Base-by-base conservation (phyloP, 1,284 basidiomycete species). In the Pseudomicrostroma phylloplanum region DNA sequence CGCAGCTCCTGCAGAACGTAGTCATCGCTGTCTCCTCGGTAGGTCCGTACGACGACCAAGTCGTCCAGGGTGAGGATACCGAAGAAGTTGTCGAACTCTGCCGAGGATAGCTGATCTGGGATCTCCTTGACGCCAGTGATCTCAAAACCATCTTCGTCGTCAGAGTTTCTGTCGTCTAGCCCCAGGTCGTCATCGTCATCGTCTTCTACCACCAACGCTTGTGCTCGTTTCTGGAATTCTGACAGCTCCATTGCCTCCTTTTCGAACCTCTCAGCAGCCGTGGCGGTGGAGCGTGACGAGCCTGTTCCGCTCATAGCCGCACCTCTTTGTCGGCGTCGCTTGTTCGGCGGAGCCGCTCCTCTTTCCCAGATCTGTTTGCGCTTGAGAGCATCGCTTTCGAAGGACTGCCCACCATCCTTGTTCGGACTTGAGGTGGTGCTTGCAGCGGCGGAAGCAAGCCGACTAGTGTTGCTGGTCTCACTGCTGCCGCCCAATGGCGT, bases 1-100 rank as follows among this genome's bases (percentile, higher is more conserved):
- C 89, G 84, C 1, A 97, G 83, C 78, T 98, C 94, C 60, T 88
- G 86, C 36, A 98, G 82, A 56, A 96, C 81, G 48, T 87, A 85
- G 78, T 98, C 94, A 73, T 99, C 94, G 6, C 89, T 87, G 72
- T 97, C 94, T 54, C 92, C 92, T 0, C 89, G 87, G 74, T 94
- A 98, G 0, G 90, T 85, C 0, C 92, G 86, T 26, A 98, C 86
- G 19, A 97, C 81, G 15, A 97, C 87, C 0, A 89, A 87, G 68
- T 94, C 86, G 68, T 89, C 87, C 0, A 89, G 87, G 1, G 84
- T 81, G 25, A 97, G 80, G 13, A 98, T 79, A 0, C 93, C 93
- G 69, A 91, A 98, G 69, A 88, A 84, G 8, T 84, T 82, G 67
- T 93, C 87, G 72, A 90, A 91, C 57, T 89, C 86, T 13, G 56